These are phyloP conservation scores for Angomonas desouzai DNA, from an alignment of 208 protist species.

Conservation along the genomic window DNA sequence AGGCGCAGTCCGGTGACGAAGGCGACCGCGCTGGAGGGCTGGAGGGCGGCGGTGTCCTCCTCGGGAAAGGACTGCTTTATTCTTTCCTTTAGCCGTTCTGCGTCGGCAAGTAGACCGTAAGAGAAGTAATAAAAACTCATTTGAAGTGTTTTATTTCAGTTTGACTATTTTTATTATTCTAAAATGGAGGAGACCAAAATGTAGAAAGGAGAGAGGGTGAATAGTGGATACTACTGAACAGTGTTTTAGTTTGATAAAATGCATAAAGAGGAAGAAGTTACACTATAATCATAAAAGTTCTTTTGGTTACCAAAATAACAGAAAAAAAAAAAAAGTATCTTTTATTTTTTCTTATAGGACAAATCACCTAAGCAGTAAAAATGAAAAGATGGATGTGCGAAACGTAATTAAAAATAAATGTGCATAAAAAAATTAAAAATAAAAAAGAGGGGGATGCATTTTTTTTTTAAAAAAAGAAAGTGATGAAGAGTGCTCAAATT, in stretches of 20 bases:
- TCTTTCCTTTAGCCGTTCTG: background rate
- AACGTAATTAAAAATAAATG: conserved; percentile 9
- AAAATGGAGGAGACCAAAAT: background rate
- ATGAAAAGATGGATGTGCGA: conserved; percentile 4
- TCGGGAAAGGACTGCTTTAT: background rate
- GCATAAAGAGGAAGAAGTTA: too few relatives aligned
- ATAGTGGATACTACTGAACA: too few relatives aligned
- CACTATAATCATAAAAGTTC: too few relatives aligned
- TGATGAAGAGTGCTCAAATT: background rate
- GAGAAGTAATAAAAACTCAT: conserved; percentile 11
- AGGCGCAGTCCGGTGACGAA: conserved; percentile 18
- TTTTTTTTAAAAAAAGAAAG: background rate
- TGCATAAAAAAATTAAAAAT: conserved; percentile 6
- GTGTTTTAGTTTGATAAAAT: too few relatives aligned
- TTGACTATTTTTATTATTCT: conserved; percentile 1
- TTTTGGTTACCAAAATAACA: too few relatives aligned
- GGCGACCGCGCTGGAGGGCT: conserved; percentile 13
- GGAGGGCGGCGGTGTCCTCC: conserved; percentile 15
- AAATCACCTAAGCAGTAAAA: background rate
- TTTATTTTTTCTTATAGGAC: conserved; percentile 5
- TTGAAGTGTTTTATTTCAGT: conserved; percentile 3
- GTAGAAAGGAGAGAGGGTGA: background rate
- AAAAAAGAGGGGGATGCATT: background rate
- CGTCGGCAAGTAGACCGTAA: conserved; percentile 21
- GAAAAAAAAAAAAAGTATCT: too few relatives aligned